Evolutionary conservation across 371 early-diverging fungal genomes (phyloP), one percentile per base, ranked within the genome.

Genomic region (Lichtheimia ramosa): DNA sequence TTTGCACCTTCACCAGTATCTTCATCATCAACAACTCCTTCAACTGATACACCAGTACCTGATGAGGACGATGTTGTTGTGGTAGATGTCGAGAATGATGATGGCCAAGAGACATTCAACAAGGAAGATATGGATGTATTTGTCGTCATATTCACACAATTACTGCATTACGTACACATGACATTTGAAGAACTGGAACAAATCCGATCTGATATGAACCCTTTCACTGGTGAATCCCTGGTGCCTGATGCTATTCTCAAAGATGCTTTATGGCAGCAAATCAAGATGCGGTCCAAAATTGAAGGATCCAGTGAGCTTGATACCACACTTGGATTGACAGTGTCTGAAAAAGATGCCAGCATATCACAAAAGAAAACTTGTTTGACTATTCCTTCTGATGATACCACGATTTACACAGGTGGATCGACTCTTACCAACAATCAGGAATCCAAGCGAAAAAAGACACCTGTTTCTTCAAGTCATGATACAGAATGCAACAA

Each of bases 161-260:
- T 71, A 1, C 76, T 85, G 16, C 62, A 74, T 50, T 85, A 83
- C 50, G 77, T 83, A 68, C 82, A 83, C 65, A 83, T 85, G 83
- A 71, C 79, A 7, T 80, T 83, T 69, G 79, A 83, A 43, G 82
- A 83, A 34, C 65, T 85, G 0, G 71, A 76, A 40, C 46, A 56
- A 1, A 79, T 85, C 39, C 56, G 65, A 40, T 54, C 58, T 5
- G 84, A 85, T 52, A 42, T 52, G 5, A 75, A 85, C 20, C 82
- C 83, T 1, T 49, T 75, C 16, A 77, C 82, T 12, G 66, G 64
- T 0, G 34, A 71, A 16, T 59, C 64, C 0, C 61, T 83, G 2
- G 74, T 77, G 0, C 70, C 69, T 14, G 62, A 69, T 7, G 51
- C 60, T 8, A 51, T 80, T 10, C 40, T 85, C 15, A 77, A 74